phyloP scores from a whole-genome alignment of 2,329 filamentous ascomycete genomes.

The Fusarium nelsonii region DNA sequence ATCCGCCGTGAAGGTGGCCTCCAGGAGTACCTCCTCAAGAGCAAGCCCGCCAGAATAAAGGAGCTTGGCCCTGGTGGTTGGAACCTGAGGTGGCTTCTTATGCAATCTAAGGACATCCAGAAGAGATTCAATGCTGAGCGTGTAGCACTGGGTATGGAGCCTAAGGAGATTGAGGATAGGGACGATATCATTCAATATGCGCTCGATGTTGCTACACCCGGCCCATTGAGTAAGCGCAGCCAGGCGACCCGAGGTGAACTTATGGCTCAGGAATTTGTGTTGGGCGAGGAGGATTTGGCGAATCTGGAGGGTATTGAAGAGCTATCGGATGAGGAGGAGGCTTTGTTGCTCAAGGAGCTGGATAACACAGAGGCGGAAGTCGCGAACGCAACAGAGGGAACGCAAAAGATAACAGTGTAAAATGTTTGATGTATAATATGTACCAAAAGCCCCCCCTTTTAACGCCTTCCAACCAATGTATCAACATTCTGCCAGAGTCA shows the following conservation, averaged over 20 bases:
- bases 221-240: conserved; percentile 54
- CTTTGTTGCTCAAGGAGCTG: conserved; percentile 49
- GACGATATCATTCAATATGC: conserved; percentile 57
- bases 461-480: conserved; percentile 46
- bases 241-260: conserved; percentile 56
- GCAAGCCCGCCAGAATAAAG: conserved; percentile 81
- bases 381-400: conserved; percentile 4
- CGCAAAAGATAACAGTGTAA: conserved; percentile 43
- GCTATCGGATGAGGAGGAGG: conserved; percentile 56
- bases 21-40: conserved; percentile 89
- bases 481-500: conserved; percentile 39
- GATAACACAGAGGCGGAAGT: conserved; percentile 49
- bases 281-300: conserved; percentile 57
- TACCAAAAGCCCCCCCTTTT: conserved; percentile 45
- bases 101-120: conserved; percentile 79
- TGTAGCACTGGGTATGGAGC: conserved; percentile 70
- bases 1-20: conserved; percentile 90
- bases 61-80: conserved; percentile 92
- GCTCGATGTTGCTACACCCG: conserved; percentile 58
- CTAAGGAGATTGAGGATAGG: conserved; percentile 53
- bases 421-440: conserved; percentile 47
- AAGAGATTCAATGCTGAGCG: conserved; percentile 75
- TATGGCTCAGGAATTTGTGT: conserved; percentile 59
- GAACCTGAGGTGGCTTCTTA: conserved; percentile 88
- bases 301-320: conserved; percentile 57